Evolutionary conservation across 345 rosid species (phyloP).

Genomic region (Hibiscus trionum): DNA sequence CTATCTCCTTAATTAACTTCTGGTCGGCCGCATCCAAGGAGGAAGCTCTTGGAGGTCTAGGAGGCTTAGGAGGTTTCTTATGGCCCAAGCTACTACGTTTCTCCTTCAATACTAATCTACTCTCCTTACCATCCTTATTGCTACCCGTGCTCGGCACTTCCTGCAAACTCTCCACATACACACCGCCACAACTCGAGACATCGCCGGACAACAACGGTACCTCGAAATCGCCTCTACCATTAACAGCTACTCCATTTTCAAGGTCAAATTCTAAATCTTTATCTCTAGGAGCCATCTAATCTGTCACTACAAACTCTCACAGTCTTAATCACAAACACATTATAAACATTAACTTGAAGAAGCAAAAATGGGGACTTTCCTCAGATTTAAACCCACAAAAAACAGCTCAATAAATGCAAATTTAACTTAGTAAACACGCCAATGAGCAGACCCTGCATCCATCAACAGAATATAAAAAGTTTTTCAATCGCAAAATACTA

Average conservation of each 20-base stretch:
- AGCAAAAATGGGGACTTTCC: conserved; percentile 13
- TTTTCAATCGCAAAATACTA: not conserved
- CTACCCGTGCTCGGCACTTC: conserved; percentile 8
- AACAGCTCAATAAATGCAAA: no score
- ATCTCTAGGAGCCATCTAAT: conserved; percentile 28
- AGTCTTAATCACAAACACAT: not conserved
- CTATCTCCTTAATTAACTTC: conserved; percentile 72
- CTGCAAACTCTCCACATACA: not conserved
- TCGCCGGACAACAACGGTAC: conserved; percentile 14
- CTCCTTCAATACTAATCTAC: conserved; percentile 33
- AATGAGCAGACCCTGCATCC: conserved; percentile 3
- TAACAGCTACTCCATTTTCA: conserved; percentile 47
- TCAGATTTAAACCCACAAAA: not conserved
- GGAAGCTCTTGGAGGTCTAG: conserved; percentile 81
- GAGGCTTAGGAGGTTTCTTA: conserved; percentile 67
- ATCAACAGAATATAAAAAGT: not conserved
- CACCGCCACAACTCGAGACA: not conserved
- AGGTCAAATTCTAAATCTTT: conserved; percentile 53
- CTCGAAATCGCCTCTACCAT: not conserved
- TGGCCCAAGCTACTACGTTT: conserved; percentile 45
- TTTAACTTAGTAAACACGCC: not conserved
- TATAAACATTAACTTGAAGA: conserved; percentile 13
- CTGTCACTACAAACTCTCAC: not conserved
- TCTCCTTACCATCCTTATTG: conserved; percentile 25
- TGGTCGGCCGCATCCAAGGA: conserved; percentile 75